Evolutionary conservation across 2,329 filamentous ascomycete species (phyloP).

Genomic region (Alternaria rosae): DNA sequence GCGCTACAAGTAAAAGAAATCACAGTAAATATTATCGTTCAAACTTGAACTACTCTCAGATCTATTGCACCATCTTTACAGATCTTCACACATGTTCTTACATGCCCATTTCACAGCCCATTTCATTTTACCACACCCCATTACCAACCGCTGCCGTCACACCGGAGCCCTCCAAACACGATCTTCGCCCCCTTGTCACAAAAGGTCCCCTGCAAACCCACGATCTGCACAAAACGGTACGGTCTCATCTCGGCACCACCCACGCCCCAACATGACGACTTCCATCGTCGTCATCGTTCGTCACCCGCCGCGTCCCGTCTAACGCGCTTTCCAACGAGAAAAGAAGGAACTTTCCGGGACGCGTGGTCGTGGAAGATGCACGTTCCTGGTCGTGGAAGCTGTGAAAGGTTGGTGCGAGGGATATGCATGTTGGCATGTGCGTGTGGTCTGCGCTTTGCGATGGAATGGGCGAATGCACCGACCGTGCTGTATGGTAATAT

Average conservation of each 20-base stretch:
- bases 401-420: neutral
- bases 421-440: neutral
- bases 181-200: neutral
- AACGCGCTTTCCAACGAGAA: neutral
- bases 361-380: neutral
- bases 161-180: neutral
- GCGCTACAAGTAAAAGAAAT: neutral
- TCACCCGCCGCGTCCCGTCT: neutral
- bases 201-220: neutral
- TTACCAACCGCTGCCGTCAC: neutral
- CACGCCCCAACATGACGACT: neutral
- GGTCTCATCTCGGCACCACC: constrained; percentile 3
- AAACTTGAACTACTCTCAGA: too few species aligned
- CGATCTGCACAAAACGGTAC: neutral
- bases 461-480: neutral
- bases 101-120: neutral
- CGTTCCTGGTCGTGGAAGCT: neutral
- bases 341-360: neutral
- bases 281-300: neutral
- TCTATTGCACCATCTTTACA: too few species aligned
- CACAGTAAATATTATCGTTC: neutral
- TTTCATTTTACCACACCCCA: neutral
- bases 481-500: neutral
- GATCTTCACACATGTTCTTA: too few species aligned
- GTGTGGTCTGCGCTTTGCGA: neutral